Base-by-base conservation (phyloP, 345 rosid genomes). In the Syzygium aromaticum region DNA sequence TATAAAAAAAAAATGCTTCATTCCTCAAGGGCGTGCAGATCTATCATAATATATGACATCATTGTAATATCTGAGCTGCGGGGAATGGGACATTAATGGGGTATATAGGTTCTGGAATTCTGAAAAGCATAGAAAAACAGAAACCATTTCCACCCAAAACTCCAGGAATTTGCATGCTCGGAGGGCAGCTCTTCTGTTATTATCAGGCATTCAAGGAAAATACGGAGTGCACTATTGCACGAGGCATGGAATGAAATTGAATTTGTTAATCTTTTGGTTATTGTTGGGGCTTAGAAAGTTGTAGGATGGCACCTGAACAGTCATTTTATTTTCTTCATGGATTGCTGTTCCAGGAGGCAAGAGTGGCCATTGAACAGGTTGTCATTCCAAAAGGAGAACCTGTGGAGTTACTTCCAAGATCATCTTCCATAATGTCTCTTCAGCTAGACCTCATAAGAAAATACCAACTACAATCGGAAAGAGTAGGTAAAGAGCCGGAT, bases 361-460 rank as follows among this genome's bases (percentile, higher is more conserved):
- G 98, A 88, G 88, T 96, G 85, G 97, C 98, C 7, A 94, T 96
- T 59, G 96, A 96, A 91, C 92, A 93, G 87, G 92, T 93, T 84
- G 98, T 96, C 67, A 94, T 97, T 80, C 96, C 95, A 10, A 90
- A 93, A 86, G 95, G 91, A 40, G 94, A 97, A 92, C 78, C 93
- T 17, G 93, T 91, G 12, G 97, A 95, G 89, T 92, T 96, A 86
- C 96, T 96, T 21, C 94, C 96, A 7, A 94, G 99, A 91, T 90
- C 95, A 64, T 21, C 91, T 14, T 87, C 88, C 54, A 92, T 96
- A 73, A 87, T 97, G 56, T 89, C 94, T 88, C 90, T 94, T 77
- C 98, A 97, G 89, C 90, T 93, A 86, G 93, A 94, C 56, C 94
- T 97, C 86, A 89, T 91, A 53, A 88, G 51, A 87, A 93, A 94